Evolutionary conservation across 345 rosid genomes (phyloP).

Genomic region (Lepidium sativum): DNA sequence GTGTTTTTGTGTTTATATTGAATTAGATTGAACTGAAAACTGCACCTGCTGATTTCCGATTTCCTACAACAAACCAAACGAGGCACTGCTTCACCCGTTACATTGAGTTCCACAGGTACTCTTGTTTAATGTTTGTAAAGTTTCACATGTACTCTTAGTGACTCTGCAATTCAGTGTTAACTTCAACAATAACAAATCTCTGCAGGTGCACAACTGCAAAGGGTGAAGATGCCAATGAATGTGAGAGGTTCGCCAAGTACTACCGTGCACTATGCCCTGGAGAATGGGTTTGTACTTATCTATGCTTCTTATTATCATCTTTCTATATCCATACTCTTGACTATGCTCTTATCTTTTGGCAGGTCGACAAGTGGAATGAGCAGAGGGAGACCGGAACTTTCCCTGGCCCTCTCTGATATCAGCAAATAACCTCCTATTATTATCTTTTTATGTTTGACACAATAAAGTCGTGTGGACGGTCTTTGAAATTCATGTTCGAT

Average conservation of each 20-base stretch:
- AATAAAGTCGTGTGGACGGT: slow-evolving; percentile 18
- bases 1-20: neutral
- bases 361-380: slow-evolving; percentile 84
- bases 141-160: neutral
- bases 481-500: neutral
- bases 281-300: slow-evolving; percentile 66
- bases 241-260: slow-evolving; percentile 67
- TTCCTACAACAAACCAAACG: slow-evolving; percentile 94
- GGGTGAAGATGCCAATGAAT: slow-evolving; percentile 66
- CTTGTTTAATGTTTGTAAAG: neutral
- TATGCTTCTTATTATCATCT: neutral
- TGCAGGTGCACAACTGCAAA: slow-evolving; percentile 70
- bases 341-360: neutral
- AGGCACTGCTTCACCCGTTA: slow-evolving; percentile 97
- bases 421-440: neutral
- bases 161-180: neutral
- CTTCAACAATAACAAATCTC: neutral
- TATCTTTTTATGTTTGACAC: neutral
- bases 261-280: slow-evolving; percentile 93
- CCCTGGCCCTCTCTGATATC: slow-evolving; percentile 65
- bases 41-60: slow-evolving; percentile 95
- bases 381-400: slow-evolving; percentile 79
- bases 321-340: neutral
- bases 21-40: slow-evolving; percentile 63
- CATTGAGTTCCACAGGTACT: slow-evolving; percentile 82